Evolutionary conservation across 352 stramenopile genomes (phyloP).

Genomic region (Globisporangium solare): DNA sequence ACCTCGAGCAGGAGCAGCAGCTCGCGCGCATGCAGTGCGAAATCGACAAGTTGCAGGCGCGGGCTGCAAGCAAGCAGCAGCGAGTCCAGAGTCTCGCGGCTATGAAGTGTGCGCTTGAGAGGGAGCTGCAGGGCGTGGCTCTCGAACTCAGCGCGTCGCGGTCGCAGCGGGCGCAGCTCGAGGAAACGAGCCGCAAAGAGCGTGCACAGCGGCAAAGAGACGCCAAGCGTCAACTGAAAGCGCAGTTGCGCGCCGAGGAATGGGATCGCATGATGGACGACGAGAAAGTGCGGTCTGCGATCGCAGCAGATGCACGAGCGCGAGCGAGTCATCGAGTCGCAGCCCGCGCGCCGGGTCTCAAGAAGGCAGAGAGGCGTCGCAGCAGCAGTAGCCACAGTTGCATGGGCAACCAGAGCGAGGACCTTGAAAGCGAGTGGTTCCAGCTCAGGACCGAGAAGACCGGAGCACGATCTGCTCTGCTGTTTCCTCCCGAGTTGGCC

Average conservation of each 20-base stretch:
- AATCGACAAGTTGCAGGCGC: constrained; percentile 8
- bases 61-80: constrained; percentile 17
- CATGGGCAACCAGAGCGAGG: constrained; percentile 11
- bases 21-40: constrained; percentile 18
- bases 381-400: constrained; percentile 22
- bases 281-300: constrained; percentile 35
- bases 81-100: constrained; percentile 22
- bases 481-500: constrained; percentile 36
- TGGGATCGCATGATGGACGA: constrained; percentile 42
- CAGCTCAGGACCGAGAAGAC: background rate
- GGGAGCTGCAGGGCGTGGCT: constrained; percentile 26
- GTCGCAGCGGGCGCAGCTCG: constrained; percentile 34
- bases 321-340: constrained; percentile 45
- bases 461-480: constrained; percentile 13
- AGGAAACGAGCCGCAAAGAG: constrained; percentile 37
- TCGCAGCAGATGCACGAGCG: constrained; percentile 36
- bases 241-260: constrained; percentile 43
- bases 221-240: constrained; percentile 37
- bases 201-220: constrained; percentile 39
- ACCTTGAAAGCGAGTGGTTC: background rate
- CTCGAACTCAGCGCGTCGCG: constrained; percentile 19
- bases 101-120: constrained; percentile 28
- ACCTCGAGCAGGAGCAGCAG: constrained; percentile 27
- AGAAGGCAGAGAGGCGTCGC: constrained; percentile 16
- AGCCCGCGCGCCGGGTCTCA: constrained; percentile 22